Evolutionary conservation across 768 basidiomycete genomes (phyloP).

Genomic region (Rhodocollybia butyracea): DNA sequence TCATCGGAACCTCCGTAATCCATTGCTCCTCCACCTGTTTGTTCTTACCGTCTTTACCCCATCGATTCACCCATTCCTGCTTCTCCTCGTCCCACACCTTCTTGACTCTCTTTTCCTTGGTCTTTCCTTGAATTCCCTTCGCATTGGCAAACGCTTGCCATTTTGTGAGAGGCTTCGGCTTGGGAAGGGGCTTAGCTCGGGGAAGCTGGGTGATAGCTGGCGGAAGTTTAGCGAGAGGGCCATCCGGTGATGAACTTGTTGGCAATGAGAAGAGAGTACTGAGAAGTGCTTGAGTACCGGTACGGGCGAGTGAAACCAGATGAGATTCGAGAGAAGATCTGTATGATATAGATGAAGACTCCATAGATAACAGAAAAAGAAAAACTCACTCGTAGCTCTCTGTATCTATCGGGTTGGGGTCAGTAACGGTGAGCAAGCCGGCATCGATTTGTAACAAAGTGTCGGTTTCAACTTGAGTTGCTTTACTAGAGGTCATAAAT

Average conservation of each 20-base stretch:
- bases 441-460: slow-evolving; percentile 77
- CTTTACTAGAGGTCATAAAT: slow-evolving; percentile 46
- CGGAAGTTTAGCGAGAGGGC: slow-evolving; percentile 82
- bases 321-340: slow-evolving; percentile 81
- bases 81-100: slow-evolving; percentile 92
- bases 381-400: slow-evolving; percentile 73
- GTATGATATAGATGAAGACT: neutral
- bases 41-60: slow-evolving; percentile 91
- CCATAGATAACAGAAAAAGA: neutral
- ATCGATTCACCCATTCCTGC: slow-evolving; percentile 88
- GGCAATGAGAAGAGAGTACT: slow-evolving; percentile 81
- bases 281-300: slow-evolving; percentile 80
- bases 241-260: slow-evolving; percentile 68
- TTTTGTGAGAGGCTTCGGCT: slow-evolving; percentile 89
- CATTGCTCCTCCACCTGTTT: slow-evolving; percentile 84
- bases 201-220: slow-evolving; percentile 75
- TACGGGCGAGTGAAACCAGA: slow-evolving; percentile 73
- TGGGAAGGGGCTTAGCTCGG: slow-evolving; percentile 88
- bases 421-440: slow-evolving; percentile 81
- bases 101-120: slow-evolving; percentile 53
- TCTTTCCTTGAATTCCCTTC: slow-evolving; percentile 85
- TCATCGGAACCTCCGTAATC: slow-evolving; percentile 85
- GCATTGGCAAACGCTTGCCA: slow-evolving; percentile 95
- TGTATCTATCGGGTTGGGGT: slow-evolving; percentile 82
- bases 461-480: slow-evolving; percentile 72